phyloP scores from a whole-genome alignment of 2,329 filamentous ascomycete genomes.

The Talaromyces sp. region DNA sequence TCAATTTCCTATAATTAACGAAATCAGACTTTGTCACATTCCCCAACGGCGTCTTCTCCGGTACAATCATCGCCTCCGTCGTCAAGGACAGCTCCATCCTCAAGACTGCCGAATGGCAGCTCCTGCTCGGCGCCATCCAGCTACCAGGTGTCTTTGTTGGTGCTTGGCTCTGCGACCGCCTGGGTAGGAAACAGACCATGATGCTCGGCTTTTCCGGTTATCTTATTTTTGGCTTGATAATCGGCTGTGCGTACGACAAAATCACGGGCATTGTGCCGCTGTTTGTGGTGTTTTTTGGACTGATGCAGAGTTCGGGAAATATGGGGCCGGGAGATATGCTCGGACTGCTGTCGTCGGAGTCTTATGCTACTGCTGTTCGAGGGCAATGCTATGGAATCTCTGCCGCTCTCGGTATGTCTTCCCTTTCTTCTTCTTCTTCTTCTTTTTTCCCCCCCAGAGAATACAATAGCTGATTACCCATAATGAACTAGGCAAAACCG shows the following conservation, averaged over 20 bases:
- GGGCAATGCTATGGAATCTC: conserved; percentile 51
- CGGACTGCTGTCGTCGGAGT: conserved; percentile 48
- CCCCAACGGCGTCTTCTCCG: conserved; percentile 46
- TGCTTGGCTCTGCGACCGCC: conserved; percentile 43
- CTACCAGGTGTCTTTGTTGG: conserved; percentile 50
- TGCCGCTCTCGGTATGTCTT: conserved; percentile 34
- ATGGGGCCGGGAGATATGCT: conserved; percentile 51
- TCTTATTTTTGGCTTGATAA: conserved; percentile 49
- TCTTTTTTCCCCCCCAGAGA: no score
- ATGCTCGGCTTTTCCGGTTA: conserved; percentile 50
- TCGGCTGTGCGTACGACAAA: conserved; percentile 46
- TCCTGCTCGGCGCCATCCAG: conserved; percentile 40
- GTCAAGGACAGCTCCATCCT: conserved; percentile 35
- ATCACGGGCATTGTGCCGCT: conserved; percentile 48
- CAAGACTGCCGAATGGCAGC: conserved; percentile 46
- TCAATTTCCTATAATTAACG: background rate
- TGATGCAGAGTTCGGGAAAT: conserved; percentile 49
- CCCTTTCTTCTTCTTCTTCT: background rate
- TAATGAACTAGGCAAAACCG: conserved; percentile 39
- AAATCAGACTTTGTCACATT: conserved; percentile 38
- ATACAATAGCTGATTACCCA: no score
- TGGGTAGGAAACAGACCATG: conserved; percentile 49
- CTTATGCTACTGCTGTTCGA: conserved; percentile 50
- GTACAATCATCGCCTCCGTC: conserved; percentile 40
- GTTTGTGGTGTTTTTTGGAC: conserved; percentile 50